phyloP scores from a whole-genome alignment of 75 land plant genomes.

The Cupressus sempervirens region DNA sequence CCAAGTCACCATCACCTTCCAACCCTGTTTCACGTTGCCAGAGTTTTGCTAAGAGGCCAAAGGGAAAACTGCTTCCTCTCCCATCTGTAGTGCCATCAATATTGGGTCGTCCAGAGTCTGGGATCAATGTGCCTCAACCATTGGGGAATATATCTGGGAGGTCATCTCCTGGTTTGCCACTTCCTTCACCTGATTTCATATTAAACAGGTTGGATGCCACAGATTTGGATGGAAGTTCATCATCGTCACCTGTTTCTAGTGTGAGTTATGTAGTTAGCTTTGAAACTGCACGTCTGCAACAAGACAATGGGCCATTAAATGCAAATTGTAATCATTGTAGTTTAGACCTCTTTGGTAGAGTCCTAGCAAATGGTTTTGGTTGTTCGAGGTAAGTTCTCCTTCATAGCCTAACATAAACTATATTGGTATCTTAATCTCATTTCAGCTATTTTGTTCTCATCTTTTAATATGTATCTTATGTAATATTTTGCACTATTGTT shows the following conservation, averaged over 20 bases:
- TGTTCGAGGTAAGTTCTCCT: too few species aligned
- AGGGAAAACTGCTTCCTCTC: conserved; percentile 63
- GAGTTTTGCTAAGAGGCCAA: conserved; percentile 60
- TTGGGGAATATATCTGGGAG: too few species aligned
- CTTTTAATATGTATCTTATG: too few species aligned
- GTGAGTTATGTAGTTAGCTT: conserved; percentile 50
- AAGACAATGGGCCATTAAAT: background rate
- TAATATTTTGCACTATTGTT: too few species aligned
- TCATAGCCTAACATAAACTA: too few species aligned
- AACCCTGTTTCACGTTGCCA: conserved; percentile 53
- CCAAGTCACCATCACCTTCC: conserved; percentile 56
- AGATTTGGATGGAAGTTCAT: conserved; percentile 44
- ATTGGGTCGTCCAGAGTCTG: conserved; percentile 45
- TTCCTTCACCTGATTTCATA: too few species aligned
- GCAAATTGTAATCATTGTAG: conserved; percentile 40
- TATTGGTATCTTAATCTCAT: too few species aligned
- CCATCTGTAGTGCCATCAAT: conserved; percentile 27
- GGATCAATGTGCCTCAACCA: conserved; percentile 22
- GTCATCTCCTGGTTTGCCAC: too few species aligned
- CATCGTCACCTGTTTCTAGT: conserved; percentile 49
- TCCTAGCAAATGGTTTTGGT: conserved; percentile 23
- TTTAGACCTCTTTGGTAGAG: conserved; percentile 24
- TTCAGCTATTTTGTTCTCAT: too few species aligned
- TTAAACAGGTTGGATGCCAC: too few species aligned
- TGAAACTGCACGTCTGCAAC: conserved; percentile 42